Evolutionary conservation across 139 green algal genomes (phyloP).

Genomic region (Chlamydomonas sp.): DNA sequence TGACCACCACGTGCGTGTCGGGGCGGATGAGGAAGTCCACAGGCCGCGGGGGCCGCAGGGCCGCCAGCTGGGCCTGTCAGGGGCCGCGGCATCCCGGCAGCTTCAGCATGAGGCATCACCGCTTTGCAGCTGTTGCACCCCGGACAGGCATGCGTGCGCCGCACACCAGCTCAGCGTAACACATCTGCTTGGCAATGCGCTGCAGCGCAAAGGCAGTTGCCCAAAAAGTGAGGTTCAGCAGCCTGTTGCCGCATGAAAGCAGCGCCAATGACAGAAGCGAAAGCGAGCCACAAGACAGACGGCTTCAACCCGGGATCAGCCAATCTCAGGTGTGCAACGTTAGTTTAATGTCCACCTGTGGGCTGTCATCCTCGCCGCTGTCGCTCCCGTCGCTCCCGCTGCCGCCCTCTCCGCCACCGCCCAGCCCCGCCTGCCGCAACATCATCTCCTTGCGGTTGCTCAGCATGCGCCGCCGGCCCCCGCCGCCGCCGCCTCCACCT

Average conservation of each 20-base stretch:
- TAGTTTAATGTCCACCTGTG: not conserved
- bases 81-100: not conserved
- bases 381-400: not conserved
- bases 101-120: not conserved
- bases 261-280: too few species aligned
- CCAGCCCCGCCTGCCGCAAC: not conserved
- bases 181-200: too few species aligned
- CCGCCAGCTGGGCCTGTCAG: slow-evolving; percentile 6
- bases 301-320: too few species aligned
- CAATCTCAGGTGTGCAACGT: too few species aligned
- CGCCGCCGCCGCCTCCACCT: not conserved
- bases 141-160: too few species aligned
- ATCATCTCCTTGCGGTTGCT: slow-evolving; percentile 20
- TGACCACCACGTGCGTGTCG: slow-evolving; percentile 57
- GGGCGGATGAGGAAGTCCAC: slow-evolving; percentile 71
- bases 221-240: too few species aligned
- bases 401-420: not conserved
- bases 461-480: slow-evolving; percentile 1
- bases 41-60: slow-evolving; percentile 57
- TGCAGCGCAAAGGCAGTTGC: too few species aligned
- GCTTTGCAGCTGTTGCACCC: too few species aligned
- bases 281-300: too few species aligned
- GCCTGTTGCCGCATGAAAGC: too few species aligned
- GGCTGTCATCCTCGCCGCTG: not conserved
- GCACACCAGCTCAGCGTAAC: too few species aligned